Conservation (phyloP, 371 early-diverging fungal species). For the Mucor indicus region DNA sequence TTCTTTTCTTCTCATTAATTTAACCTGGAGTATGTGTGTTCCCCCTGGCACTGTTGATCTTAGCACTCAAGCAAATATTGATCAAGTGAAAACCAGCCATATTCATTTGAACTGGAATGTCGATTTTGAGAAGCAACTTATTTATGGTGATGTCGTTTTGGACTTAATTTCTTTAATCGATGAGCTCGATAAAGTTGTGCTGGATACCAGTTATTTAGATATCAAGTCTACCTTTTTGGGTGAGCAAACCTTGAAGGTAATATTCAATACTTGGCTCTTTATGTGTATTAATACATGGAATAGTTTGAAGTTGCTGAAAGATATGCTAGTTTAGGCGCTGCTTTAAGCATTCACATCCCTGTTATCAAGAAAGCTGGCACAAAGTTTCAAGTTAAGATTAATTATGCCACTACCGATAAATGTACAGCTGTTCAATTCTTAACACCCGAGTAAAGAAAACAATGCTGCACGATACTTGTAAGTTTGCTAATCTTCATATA, state of each 20-base stretch:
- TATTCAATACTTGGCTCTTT: too few species aligned
- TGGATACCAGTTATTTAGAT: slow-evolving; percentile 74
- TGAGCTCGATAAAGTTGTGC: slow-evolving; percentile 60
- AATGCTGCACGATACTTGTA: background rate
- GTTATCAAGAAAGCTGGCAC: slow-evolving; percentile 31
- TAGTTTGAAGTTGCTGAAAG: slow-evolving; percentile 57
- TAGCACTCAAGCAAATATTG: slow-evolving; percentile 80
- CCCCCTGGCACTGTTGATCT: slow-evolving; percentile 21
- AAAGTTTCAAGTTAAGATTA: slow-evolving; percentile 54
- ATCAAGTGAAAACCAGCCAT: slow-evolving; percentile 70
- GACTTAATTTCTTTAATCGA: slow-evolving; percentile 47
- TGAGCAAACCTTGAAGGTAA: slow-evolving; percentile 44
- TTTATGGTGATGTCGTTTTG: slow-evolving; percentile 68
- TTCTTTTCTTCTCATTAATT: too few species aligned
- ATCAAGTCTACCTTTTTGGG: slow-evolving; percentile 49
- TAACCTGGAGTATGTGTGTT: too few species aligned
- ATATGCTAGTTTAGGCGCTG: slow-evolving; percentile 72
- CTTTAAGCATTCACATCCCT: slow-evolving; percentile 65
- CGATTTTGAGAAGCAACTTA: slow-evolving; percentile 68
- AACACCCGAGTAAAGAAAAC: slow-evolving; percentile 50
- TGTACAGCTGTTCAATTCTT: slow-evolving; percentile 91
- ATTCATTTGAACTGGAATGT: slow-evolving; percentile 74
- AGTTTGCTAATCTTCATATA: background rate
- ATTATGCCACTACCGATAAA: slow-evolving; percentile 79
- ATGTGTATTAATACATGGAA: too few species aligned